Base-by-base conservation (phyloP, 2,329 filamentous ascomycete genomes). In the Penicillium sp. region DNA sequence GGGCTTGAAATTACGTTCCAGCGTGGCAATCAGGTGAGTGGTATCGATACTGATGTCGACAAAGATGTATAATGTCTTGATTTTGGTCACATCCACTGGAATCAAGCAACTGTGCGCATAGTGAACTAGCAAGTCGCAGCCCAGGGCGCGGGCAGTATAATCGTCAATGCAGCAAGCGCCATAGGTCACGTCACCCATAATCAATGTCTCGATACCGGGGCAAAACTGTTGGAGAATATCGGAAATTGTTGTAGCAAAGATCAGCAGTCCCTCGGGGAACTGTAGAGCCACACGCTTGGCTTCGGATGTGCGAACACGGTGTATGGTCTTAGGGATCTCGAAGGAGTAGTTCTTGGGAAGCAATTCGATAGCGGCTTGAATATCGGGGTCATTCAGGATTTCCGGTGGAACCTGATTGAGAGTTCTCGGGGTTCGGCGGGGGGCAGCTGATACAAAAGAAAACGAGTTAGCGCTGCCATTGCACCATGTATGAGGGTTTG, bases 161-260 rank as follows among this genome's bases (percentile, higher is more conserved):
- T 99, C 95, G 73, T 99, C 95, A 67, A 99, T 97, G 72, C 95
- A 99, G 80, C 95, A 99, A 22, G 95, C 95, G 61, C 95, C 95
- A 74, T 99, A 99, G 1, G 95, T 99, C 44, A 99, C 95, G 73
- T 99, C 95, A 59, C 95, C 95, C 95, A 99, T 99, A 74, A 99
- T 99, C 53, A 98, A 82, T 2, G 93, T 98, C 73, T 96, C 91
- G 42, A 90, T 89, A 1, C 90, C 92, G 0, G 91, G 89, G 70
- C 95, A 99, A 79, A 99, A 99, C 71, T 93, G 90, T 0, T 90
- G 91, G 48, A 99, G 81, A 67, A 99, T 98, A 72, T 99, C 95
- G 3, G 95, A 96, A 65, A 99, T 93, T 35, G 95, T 99, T 26
- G 95, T 98, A 22, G 95, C 95, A 73, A 99, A 99, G 55, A 99